Conservation (phyloP, 257 asterid species). For the Perilla frutescens region DNA sequence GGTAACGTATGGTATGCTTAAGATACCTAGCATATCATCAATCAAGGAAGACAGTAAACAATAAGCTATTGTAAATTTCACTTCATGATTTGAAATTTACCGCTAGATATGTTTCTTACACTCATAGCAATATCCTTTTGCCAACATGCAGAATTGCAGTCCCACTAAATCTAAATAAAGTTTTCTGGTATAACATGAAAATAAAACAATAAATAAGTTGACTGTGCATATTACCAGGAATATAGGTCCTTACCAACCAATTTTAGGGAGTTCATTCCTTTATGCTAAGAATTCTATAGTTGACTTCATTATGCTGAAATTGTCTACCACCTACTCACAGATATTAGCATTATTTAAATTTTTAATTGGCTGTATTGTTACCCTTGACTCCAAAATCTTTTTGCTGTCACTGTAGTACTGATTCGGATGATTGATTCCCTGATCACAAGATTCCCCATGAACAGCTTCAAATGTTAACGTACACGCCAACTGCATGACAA, state of each 20-base stretch:
- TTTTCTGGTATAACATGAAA: background rate
- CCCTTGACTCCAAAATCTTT: constrained; percentile 63
- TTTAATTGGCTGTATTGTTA: constrained; percentile 20
- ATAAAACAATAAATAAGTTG: background rate
- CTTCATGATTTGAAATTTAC: background rate
- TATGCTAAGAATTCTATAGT: background rate
- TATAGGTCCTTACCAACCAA: background rate
- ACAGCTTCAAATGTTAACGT: constrained; percentile 96
- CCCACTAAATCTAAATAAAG: background rate
- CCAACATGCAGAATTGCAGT: background rate
- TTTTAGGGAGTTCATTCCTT: background rate
- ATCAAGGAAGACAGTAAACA: background rate
- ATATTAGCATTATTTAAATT: background rate
- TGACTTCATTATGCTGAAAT: constrained; percentile 14
- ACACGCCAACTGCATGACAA: constrained; percentile 78
- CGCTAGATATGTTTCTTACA: constrained; percentile 3
- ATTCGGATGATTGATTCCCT: constrained; percentile 95
- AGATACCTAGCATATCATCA: constrained; percentile 1
- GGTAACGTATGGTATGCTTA: background rate
- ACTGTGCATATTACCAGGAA: background rate
- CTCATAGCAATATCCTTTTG: background rate
- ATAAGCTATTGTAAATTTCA: background rate
- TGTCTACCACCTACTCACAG: background rate
- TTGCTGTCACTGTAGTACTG: constrained; percentile 86
- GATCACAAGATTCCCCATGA: constrained; percentile 80